Evolutionary conservation across 192 early-diverging fungal genomes (phyloP), one percentile per base, ranked within the genome.

Genomic region (Podila minutissima): DNA sequence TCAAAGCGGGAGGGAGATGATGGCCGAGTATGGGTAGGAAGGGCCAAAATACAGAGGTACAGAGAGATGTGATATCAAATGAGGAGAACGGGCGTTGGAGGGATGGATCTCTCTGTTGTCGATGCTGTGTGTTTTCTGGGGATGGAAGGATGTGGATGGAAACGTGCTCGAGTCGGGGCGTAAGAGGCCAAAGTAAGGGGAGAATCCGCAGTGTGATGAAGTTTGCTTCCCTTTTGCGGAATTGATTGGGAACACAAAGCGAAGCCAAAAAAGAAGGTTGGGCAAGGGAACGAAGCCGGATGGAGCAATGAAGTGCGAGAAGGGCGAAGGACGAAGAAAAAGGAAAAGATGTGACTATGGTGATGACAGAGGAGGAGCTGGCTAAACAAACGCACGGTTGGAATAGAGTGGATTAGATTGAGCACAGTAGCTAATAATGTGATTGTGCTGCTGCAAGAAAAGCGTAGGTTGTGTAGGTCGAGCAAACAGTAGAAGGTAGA

Each of bases 161-260:
- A 50, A 37, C 19, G 37, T 62, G 46, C 5, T 61, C 19, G 35
- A 65, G 26, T 49, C 5, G 37, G n/a, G 72, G 20, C 58, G 35
- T 59, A 58, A 64, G 13, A 46, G 59, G 62, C 74, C 66, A 50
- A 69, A 67, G 70, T 50, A 57, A 48, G 67, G 53, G 60, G 67
- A 57, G 55, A 71, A 67, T 50, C 7, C 62, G 38, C 22, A 59
- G n/a, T 22, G 50, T 51, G 49, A 67, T 48, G 33, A 24, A 35
- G 20, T 78, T 78, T 78, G 75, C 75, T 78, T 78, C 75, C 75
- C 75, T 71, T 78, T 78, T 78, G 69, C 22, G 75, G 75, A 78
- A 78, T 66, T 64, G 67, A 70, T 77, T 77, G 58, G 62, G 57
- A 69, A 35, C 53, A 75, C 60, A 68, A 37, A 75, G 32, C 19